Conservation (phyloP, 495 filamentous ascomycete species). For the Penicillium pancosmium region DNA sequence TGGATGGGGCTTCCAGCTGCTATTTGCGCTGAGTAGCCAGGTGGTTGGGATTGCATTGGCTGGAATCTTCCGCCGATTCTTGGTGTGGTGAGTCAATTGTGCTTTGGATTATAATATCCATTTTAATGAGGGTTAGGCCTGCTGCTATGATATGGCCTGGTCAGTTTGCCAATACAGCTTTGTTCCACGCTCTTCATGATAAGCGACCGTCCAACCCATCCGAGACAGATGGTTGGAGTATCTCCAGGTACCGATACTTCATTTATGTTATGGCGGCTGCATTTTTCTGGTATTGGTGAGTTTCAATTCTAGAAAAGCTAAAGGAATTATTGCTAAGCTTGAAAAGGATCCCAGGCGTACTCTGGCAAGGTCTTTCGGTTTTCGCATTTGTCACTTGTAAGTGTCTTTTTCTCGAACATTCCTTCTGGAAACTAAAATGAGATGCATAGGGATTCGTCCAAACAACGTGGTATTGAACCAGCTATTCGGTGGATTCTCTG, state of each 20-base stretch:
- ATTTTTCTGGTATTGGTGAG: constrained; percentile 54
- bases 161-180: constrained; percentile 28
- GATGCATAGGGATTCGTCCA: constrained; percentile 46
- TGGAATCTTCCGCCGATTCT: constrained; percentile 61
- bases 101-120: neutral
- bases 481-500: constrained; percentile 60
- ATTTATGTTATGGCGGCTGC: constrained; percentile 45
- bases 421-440: neutral
- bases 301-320: neutral
- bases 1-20: constrained; percentile 60
- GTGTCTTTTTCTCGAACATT: neutral
- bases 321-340: neutral
- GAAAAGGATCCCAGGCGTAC: constrained; percentile 55
- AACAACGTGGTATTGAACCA: constrained; percentile 62
- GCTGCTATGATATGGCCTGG: constrained; percentile 40
- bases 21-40: constrained; percentile 65
- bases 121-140: constrained; percentile 22
- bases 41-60: constrained; percentile 66
- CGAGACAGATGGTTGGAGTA: constrained; percentile 52
- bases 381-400: constrained; percentile 63
- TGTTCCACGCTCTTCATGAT: constrained; percentile 50
- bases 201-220: constrained; percentile 44
- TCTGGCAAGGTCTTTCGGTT: constrained; percentile 59
- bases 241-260: constrained; percentile 62
- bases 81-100: constrained; percentile 47